Conservation (phyloP, 495 filamentous ascomycete genomes). For the Penicillium arizonense region DNA sequence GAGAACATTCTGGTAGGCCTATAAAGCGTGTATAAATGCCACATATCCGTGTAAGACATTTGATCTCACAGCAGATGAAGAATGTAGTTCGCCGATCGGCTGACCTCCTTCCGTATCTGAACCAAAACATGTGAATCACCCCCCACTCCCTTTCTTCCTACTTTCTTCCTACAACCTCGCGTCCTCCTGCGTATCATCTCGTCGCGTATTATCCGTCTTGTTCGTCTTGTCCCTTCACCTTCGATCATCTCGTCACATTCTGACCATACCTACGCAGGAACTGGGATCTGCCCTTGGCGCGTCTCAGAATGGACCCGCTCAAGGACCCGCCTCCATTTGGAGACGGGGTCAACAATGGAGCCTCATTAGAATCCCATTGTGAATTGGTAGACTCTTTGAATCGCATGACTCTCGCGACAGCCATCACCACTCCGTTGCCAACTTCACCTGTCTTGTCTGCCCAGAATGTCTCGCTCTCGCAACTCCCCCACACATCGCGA, state of each 20-base stretch:
- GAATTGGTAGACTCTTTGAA: conserved; percentile 42
- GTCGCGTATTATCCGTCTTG: not conserved
- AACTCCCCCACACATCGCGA: conserved; percentile 5
- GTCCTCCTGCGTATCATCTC: not conserved
- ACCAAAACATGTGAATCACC: conserved; percentile 13
- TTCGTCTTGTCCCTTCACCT: not conserved
- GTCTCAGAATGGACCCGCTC: conserved; percentile 37
- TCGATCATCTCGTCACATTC: not conserved
- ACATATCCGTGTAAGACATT: not conserved
- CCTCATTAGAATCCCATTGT: conserved; percentile 15
- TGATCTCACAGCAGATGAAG: not conserved
- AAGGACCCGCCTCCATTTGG: conserved; percentile 29
- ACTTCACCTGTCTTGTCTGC: conserved; percentile 40
- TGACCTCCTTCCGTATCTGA: not conserved
- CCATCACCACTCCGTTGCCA: conserved; percentile 43
- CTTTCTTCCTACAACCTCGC: not conserved
- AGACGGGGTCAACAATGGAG: conserved; percentile 16
- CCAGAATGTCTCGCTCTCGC: conserved; percentile 25
- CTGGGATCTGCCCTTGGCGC: conserved; percentile 5
- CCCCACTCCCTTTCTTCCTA: conserved; percentile 9
- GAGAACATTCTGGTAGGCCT: not conserved
- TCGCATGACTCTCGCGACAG: conserved; percentile 45
- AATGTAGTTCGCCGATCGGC: not conserved
- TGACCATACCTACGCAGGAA: not conserved
- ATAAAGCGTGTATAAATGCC: not conserved